These are phyloP conservation scores for Colletotrichum cordylinicola DNA, from an alignment of 2,329 filamentous ascomycete species.

Conservation along the genomic window DNA sequence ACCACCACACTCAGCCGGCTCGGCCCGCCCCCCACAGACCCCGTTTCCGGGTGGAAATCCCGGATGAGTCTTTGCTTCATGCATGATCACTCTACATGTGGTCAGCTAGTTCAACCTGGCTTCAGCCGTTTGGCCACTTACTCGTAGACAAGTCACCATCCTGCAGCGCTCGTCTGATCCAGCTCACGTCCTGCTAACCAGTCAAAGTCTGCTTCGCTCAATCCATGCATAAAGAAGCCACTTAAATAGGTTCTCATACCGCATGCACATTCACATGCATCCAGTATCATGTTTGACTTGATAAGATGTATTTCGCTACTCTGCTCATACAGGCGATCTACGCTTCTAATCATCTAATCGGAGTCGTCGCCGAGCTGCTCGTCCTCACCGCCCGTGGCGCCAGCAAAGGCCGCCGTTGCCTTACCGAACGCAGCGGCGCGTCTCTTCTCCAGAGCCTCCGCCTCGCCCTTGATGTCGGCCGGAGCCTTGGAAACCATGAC, in stretches of 20 bases:
- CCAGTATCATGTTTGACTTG: not conserved
- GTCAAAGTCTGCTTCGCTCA: not conserved
- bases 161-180: not conserved
- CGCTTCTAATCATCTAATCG: not conserved
- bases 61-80: not conserved
- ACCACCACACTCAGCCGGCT: not conserved
- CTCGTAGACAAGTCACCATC: not conserved
- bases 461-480: not conserved
- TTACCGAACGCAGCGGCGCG: slow-evolving; percentile 7
- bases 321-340: not conserved
- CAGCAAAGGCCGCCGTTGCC: not conserved
- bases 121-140: not conserved
- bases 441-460: slow-evolving; percentile 5
- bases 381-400: slow-evolving; percentile 1
- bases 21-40: not conserved
- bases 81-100: not conserved
- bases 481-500: slow-evolving; percentile 7
- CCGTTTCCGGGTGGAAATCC: not conserved
- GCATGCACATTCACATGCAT: not conserved
- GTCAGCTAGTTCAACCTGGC: not conserved
- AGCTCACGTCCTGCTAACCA: not conserved
- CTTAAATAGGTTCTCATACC: accelerated
- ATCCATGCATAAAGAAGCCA: not conserved
- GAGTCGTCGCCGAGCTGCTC: slow-evolving; percentile 11
- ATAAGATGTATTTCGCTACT: not conserved